Percentiles rank a stretch among this genome's conserved stretches.
These are phyloP conservation scores for Fusarium lateritium DNA, from an alignment of 2,329 filamentous ascomycete species.

Conservation along the genomic window DNA sequence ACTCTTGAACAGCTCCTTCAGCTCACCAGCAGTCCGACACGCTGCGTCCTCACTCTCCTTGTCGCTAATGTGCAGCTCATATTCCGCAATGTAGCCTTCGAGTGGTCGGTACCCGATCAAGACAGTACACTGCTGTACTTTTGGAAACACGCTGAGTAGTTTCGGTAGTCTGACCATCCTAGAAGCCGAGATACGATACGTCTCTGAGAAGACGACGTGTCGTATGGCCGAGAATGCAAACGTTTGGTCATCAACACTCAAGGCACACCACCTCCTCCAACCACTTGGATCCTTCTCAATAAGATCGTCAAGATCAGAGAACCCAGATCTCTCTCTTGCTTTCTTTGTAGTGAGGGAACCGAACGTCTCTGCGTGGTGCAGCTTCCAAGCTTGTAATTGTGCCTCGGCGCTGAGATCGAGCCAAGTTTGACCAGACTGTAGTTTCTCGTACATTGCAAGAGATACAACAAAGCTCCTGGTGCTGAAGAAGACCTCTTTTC, in stretches of 20 bases:
- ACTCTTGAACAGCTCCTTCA: not conserved
- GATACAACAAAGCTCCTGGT: constrained; percentile 2
- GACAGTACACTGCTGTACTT: not conserved
- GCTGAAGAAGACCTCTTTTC: constrained; percentile 6
- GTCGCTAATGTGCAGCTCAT: not conserved
- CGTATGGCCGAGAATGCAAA: not conserved
- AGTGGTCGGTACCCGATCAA: not conserved
- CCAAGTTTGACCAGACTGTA: not conserved
- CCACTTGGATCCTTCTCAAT: not conserved
- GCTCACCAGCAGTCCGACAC: not conserved
- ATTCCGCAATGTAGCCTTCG: not conserved
- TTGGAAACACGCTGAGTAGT: not conserved
- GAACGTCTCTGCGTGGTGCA: not conserved
- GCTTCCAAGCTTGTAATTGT: not conserved
- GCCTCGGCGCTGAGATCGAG: not conserved
- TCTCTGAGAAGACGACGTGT: not conserved
- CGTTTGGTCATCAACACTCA: not conserved
- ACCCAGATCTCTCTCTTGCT: too few relatives aligned
- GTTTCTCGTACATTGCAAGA: not conserved
- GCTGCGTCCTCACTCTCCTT: not conserved
- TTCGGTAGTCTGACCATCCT: not conserved
- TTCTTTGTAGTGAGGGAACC: not conserved
- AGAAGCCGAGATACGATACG: not conserved
- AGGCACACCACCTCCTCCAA: not conserved
- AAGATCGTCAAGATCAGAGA: too few relatives aligned